Conservation (phyloP, 306 rosid species). For the Cucumis hystrix region DNA sequence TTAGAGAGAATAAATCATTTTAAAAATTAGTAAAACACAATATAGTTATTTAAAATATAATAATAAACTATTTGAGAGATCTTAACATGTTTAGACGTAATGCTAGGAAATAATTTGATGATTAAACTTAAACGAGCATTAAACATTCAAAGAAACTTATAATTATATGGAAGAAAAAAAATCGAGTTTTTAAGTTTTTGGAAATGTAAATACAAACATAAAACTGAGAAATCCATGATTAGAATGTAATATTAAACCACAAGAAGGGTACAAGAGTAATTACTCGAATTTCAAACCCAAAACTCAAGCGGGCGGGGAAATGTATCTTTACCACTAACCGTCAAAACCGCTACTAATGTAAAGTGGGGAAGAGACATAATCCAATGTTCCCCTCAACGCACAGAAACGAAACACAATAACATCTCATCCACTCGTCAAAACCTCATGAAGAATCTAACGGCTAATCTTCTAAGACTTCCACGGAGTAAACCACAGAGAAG, state of each 20-base stretch:
- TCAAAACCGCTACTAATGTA: constrained; percentile 29
- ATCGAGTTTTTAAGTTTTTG: no score
- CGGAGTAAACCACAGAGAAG: background rate
- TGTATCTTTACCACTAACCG: constrained; percentile 41
- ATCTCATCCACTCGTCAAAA: constrained; percentile 4
- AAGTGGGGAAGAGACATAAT: background rate
- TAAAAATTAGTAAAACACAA: no score
- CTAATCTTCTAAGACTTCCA: background rate
- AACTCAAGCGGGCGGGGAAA: constrained; percentile 16
- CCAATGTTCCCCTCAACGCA: constrained; percentile 4
- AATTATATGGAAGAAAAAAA: no score
- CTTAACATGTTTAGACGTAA: no score
- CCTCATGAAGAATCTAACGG: background rate
- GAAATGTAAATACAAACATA: no score
- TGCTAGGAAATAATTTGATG: no score
- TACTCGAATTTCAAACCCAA: background rate
- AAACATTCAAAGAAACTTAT: no score
- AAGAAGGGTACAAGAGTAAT: background rate
- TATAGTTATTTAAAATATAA: no score
- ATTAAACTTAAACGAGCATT: no score
- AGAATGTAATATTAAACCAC: background rate
- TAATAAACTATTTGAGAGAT: no score
- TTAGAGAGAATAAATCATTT: no score
- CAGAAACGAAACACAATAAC: background rate
- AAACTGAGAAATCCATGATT: background rate